Conservation (phyloP, 2,329 filamentous ascomycete genomes). For the Calonectria hongkongensis region DNA sequence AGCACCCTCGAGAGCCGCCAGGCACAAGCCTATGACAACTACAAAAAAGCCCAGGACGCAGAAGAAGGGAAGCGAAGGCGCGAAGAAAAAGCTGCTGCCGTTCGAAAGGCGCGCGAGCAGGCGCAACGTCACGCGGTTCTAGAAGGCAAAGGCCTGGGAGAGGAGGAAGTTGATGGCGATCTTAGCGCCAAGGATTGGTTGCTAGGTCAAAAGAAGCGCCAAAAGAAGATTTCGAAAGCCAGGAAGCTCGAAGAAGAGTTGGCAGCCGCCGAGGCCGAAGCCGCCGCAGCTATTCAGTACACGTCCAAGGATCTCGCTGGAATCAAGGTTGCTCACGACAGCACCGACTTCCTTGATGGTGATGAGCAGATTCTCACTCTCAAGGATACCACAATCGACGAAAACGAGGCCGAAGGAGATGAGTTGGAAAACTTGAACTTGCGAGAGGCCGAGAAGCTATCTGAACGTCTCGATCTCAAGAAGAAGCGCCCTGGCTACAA, state of each 20-base stretch:
- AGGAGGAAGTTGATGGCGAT: slow-evolving; percentile 78
- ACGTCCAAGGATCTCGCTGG: slow-evolving; percentile 91
- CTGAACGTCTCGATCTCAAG: slow-evolving; percentile 88
- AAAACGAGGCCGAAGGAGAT: slow-evolving; percentile 90
- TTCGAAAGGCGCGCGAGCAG: slow-evolving; percentile 90
- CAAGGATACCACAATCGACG: slow-evolving; percentile 92
- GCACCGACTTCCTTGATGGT: slow-evolving; percentile 86
- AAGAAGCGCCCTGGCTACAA: slow-evolving; percentile 94
- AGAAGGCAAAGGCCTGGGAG: slow-evolving; percentile 89
- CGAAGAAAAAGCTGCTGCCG: slow-evolving; percentile 86
- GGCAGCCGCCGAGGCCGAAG: slow-evolving; percentile 82
- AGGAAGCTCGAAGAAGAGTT: slow-evolving; percentile 84
- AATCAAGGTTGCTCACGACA: slow-evolving; percentile 92
- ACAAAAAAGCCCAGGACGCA: slow-evolving; percentile 77
- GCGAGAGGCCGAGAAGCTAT: slow-evolving; percentile 81
- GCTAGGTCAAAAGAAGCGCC: slow-evolving; percentile 91
- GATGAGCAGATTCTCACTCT: slow-evolving; percentile 94
- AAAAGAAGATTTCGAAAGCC: slow-evolving; percentile 90
- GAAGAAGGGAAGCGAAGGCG: slow-evolving; percentile 86
- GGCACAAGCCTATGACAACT: slow-evolving; percentile 85
- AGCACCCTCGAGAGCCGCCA: slow-evolving; percentile 91
- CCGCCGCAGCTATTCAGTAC: slow-evolving; percentile 80
- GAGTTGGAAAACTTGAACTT: slow-evolving; percentile 88
- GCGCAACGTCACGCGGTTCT: slow-evolving; percentile 85
- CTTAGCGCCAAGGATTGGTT: slow-evolving; percentile 91